phyloP scores from a whole-genome alignment of 2,329 filamentous ascomycete species.

The Alternaria arbusti region DNA sequence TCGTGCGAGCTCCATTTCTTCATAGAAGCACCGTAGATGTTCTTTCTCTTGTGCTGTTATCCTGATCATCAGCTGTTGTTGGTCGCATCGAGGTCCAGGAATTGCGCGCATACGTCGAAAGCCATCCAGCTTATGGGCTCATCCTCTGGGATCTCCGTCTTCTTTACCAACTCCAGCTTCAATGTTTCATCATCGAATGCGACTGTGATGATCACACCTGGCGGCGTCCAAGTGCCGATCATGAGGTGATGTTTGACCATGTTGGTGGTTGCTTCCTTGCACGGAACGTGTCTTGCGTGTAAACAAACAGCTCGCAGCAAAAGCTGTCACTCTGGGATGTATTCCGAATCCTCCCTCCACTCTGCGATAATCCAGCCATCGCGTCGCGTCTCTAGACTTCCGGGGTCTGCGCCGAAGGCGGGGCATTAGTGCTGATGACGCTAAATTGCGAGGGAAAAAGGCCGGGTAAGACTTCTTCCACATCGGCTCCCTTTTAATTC shows the following conservation, averaged over 20 bases:
- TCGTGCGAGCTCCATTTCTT: conserved; percentile 90
- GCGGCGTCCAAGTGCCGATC: conserved; percentile 90
- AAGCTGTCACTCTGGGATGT: not conserved
- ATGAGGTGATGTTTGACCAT: conserved; percentile 87
- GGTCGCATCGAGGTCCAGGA: not conserved
- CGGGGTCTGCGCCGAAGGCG: conserved; percentile 27
- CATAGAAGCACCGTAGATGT: conserved; percentile 89
- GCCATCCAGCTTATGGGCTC: conserved; percentile 96
- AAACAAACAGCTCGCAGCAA: not conserved
- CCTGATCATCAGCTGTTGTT: conserved; percentile 19
- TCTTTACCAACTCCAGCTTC: conserved; percentile 76
- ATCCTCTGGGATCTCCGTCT: conserved; percentile 79
- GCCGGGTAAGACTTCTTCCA: conserved; percentile 37
- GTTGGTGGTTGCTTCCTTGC: conserved; percentile 7
- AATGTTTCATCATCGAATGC: conserved; percentile 84
- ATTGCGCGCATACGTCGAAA: conserved; percentile 69
- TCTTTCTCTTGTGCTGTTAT: conserved; percentile 75
- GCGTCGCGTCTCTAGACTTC: conserved; percentile 19
- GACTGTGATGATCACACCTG: conserved; percentile 88
- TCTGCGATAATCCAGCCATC: conserved; percentile 1
- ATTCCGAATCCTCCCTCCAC: not conserved
- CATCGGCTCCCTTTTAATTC: conserved; percentile 57
- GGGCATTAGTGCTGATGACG: conserved; percentile 20
- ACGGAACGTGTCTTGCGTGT: not conserved
- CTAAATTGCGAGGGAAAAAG: conserved; percentile 19